Evolutionary conservation across 1,139 yeast genomes (phyloP).

Genomic region (Suhomyces choctaworum): DNA sequence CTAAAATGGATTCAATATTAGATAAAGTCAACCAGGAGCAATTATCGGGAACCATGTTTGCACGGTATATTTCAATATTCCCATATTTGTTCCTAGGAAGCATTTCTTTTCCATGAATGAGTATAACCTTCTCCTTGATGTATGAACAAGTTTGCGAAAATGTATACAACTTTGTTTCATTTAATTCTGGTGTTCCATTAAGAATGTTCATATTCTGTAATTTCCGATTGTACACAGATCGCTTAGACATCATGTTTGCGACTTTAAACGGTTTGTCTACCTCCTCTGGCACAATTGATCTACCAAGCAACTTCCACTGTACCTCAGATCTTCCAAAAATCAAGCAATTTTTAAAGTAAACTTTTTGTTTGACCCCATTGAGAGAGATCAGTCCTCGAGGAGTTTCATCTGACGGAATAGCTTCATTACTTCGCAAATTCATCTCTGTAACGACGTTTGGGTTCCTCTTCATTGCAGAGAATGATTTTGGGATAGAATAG

Average conservation of each 20-base stretch:
- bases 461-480: conserved; percentile 32
- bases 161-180: conserved; percentile 27
- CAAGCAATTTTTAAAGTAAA: conserved; percentile 29
- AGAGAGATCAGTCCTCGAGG: conserved; percentile 20
- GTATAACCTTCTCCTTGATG: conserved; percentile 18
- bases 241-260: conserved; percentile 23
- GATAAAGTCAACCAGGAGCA: conserved; percentile 33
- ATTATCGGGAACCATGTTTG: conserved; percentile 35
- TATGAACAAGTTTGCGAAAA: conserved; percentile 36
- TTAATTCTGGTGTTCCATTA: conserved; percentile 23
- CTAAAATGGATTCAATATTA: conserved; percentile 26
- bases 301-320: conserved; percentile 42
- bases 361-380: conserved; percentile 18
- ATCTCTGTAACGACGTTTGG: conserved; percentile 32
- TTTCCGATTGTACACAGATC: conserved; percentile 27
- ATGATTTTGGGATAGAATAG: conserved; percentile 28
- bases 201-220: conserved; percentile 22
- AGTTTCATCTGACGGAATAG: conserved; percentile 17
- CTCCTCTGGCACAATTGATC: conserved; percentile 30
- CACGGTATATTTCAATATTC: conserved; percentile 35
- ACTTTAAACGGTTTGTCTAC: conserved; percentile 23
- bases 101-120: conserved; percentile 11
- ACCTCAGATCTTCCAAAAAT: conserved; percentile 37
- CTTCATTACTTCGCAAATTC: conserved; percentile 35
- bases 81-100: conserved; percentile 38